Percentiles rank a stretch among this genome's conserved stretches.
Evolutionary conservation across 495 filamentous ascomycete genomes (phyloP).

Genomic region (Hypomontagnella monticulosa): DNA sequence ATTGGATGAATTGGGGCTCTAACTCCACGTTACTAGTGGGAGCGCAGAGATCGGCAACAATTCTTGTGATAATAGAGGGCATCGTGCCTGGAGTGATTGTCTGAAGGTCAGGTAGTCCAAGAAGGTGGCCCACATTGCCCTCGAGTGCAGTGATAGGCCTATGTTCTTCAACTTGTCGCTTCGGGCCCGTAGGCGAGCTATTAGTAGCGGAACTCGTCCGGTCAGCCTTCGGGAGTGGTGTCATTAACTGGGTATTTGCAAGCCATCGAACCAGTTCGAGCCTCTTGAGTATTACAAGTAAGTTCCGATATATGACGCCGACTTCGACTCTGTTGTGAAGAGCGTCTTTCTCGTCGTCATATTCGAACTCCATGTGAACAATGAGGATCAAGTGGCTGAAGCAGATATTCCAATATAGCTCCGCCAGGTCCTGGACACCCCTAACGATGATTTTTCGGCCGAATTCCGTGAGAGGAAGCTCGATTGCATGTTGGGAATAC

Average conservation of each 20-base stretch:
- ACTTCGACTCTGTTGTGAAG: constrained; percentile 71
- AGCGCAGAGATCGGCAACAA: constrained; percentile 64
- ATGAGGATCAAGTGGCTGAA: constrained; percentile 85
- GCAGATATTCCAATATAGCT: constrained; percentile 72
- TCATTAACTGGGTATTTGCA: constrained; percentile 62
- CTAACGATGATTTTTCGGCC: constrained; percentile 77
- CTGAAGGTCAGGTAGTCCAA: constrained; percentile 51
- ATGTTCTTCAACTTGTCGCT: constrained; percentile 51
- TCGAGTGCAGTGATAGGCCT: constrained; percentile 61
- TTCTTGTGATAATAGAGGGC: constrained; percentile 59
- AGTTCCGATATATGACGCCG: constrained; percentile 69
- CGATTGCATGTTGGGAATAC: constrained; percentile 43
- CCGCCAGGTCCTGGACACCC: constrained; percentile 79
- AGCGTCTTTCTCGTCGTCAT: constrained; percentile 71
- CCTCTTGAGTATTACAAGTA: constrained; percentile 74
- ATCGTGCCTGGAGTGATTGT: constrained; percentile 46
- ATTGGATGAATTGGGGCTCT: constrained; percentile 67
- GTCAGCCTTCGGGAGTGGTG: constrained; percentile 52
- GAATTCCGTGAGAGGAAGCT: constrained; percentile 69
- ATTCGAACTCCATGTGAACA: constrained; percentile 81
- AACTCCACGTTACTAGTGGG: constrained; percentile 62
- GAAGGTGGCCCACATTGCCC: constrained; percentile 59
- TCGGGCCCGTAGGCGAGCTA: constrained; percentile 39
- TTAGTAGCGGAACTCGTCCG: constrained; percentile 39
- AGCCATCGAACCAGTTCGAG: constrained; percentile 87